A percentile compares a stretch with the other conserved stretches of the same genome.
Evolutionary conservation across 208 protist species (phyloP).

Genomic region (Crithidia expoeki): DNA sequence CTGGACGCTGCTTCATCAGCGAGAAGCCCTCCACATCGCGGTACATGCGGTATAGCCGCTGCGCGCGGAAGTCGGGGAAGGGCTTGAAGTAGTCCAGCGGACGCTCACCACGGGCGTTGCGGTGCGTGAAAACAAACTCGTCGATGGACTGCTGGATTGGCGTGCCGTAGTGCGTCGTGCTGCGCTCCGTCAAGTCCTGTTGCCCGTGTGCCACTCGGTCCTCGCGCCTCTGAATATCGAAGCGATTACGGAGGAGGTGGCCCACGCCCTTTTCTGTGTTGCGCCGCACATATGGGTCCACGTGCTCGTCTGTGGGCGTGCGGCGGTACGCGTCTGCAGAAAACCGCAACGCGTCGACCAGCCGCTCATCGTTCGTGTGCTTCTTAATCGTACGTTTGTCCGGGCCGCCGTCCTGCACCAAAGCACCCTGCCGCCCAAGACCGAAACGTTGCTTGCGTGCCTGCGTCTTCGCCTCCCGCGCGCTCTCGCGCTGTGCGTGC

Average conservation of each 20-base stretch:
- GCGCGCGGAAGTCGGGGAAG: slow-evolving; percentile 79
- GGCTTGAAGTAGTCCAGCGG: slow-evolving; percentile 91
- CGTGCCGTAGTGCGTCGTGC: slow-evolving; percentile 73
- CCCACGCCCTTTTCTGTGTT: slow-evolving; percentile 69
- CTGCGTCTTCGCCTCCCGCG: slow-evolving; percentile 35
- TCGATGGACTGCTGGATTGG: slow-evolving; percentile 81
- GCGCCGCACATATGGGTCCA: slow-evolving; percentile 73
- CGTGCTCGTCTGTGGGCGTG: slow-evolving; percentile 74
- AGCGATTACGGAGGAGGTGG: slow-evolving; percentile 80
- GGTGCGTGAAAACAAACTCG: slow-evolving; percentile 85
- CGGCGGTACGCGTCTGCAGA: slow-evolving; percentile 68
- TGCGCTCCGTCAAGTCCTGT: slow-evolving; percentile 84
- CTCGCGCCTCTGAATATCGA: slow-evolving; percentile 84
- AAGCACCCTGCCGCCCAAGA: slow-evolving; percentile 78
- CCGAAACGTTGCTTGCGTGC: slow-evolving; percentile 82
- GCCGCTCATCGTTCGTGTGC: slow-evolving; percentile 87
- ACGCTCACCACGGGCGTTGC: slow-evolving; percentile 82
- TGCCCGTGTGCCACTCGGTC: slow-evolving; percentile 62
- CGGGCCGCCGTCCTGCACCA: slow-evolving; percentile 89
- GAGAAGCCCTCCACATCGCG: slow-evolving; percentile 89
- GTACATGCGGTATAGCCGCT: slow-evolving; percentile 81
- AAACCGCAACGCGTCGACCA: slow-evolving; percentile 77
- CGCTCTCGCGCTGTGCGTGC: slow-evolving; percentile 28
- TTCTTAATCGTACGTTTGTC: slow-evolving; percentile 73
- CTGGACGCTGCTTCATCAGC: slow-evolving; percentile 81